Base-by-base conservation (phyloP, 768 basidiomycete species). In the Astraeus odoratus region DNA sequence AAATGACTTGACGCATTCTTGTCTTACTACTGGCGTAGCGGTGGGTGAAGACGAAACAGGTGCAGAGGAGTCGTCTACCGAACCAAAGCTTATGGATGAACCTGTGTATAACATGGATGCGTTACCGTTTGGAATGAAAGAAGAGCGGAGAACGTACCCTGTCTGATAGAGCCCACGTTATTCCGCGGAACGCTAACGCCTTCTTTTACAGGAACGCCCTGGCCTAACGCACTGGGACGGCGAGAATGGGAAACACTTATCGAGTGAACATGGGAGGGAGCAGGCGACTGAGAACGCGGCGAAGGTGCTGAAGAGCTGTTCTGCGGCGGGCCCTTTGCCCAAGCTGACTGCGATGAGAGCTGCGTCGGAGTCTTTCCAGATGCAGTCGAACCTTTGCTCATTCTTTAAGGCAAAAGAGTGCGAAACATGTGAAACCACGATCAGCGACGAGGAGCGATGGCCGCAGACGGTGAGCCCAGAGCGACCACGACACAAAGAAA, bases 381-480 rank as follows among this genome's bases (percentile, higher is more conserved):
- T 67, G 78, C 74, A 67, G 83, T 77, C 56, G 86, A 81, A 70
- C 78, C 79, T 83, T 84, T 92, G 87, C 87, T 94, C 91, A 94
- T 94, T 89, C 86, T 89, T 53, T 8, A 25, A 31, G 25, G 3
- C 18, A 42, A 45, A 51, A 48, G 44, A 34, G 44, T 19, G 29
- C 19, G 35, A 20, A 15, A n/a, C 0, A 22, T 10, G 37, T n/a
- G n/a, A n/a, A n/a, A 30, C 16, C 18, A 6, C 18, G 10, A 45
- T 4, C 27, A 22, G 45, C 39, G 27, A 40, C 1, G 16, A 18
- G 13, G 23, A 25, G 13, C 5, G 23, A 39, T n/a, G 3, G 26
- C 26, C 36, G 39, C 52, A 47, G 54, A 48, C 54, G 35, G 24
- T n/a, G 31, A 39, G 53, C 46, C 16, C 20, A n/a, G 2, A 48